Conservation (phyloP, 192 early-diverging fungal genomes). For the Haplosporangium gracile region DNA sequence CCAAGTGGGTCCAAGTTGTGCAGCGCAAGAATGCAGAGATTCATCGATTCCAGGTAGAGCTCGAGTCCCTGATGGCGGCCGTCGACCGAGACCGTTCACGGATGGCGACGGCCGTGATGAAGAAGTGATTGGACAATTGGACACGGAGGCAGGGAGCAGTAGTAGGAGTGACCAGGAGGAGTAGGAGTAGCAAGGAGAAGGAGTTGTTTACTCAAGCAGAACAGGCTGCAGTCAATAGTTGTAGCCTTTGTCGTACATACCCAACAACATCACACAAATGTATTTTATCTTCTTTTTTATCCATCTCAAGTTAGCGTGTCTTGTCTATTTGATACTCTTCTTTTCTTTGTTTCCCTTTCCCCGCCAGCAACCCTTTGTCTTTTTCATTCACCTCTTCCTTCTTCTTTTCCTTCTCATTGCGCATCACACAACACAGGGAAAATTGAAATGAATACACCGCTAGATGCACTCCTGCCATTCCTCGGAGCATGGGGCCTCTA, state of each 20-base stretch:
- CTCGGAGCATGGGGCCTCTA: conserved; percentile 60
- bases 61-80: conserved; percentile 49
- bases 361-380: not conserved
- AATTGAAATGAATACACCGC: not conserved
- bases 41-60: conserved; percentile 49
- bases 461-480: conserved; percentile 29
- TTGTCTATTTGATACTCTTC: not conserved
- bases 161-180: not conserved
- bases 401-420: not conserved
- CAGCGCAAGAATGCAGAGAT: conserved; percentile 58
- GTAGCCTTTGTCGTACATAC: not conserved
- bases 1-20: conserved; percentile 55
- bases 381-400: not conserved
- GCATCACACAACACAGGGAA: not conserved
- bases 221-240: not conserved
- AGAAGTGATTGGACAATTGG: conserved; percentile 18
- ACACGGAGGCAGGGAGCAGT: not conserved
- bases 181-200: not conserved
- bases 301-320: not conserved
- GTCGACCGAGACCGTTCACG: conserved; percentile 45
- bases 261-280: not conserved
- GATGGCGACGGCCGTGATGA: conserved; percentile 33
- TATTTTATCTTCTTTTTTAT: conserved; percentile 8
- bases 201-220: not conserved
- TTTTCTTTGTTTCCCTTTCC: not conserved